Conservation (phyloP, 176 grass and related monocot genomes). For the Thinopyrum elongatum region DNA sequence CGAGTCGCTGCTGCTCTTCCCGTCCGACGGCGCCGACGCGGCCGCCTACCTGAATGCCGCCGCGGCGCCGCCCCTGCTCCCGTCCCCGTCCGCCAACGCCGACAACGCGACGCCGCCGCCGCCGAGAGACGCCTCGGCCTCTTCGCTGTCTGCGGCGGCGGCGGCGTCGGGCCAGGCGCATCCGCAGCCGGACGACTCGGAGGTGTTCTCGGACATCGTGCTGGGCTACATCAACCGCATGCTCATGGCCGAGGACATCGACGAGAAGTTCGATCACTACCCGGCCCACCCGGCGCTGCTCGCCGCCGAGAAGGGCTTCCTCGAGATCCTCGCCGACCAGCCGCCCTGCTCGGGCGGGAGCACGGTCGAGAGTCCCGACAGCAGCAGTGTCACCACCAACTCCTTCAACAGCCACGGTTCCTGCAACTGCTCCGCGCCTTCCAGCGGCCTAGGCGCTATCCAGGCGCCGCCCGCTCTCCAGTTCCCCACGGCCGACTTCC, state of each 20-base stretch:
- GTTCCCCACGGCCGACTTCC: constrained; percentile 24
- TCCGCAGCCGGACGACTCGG: constrained; percentile 54
- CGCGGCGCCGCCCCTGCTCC: not conserved
- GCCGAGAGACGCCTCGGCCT: not conserved
- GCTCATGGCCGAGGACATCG: constrained; percentile 95
- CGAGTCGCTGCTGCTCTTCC: constrained; percentile 28
- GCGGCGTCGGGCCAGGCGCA: not conserved
- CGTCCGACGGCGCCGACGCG: constrained; percentile 28
- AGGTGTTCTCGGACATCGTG: constrained; percentile 85
- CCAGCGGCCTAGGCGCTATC: not conserved
- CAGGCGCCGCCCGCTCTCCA: constrained; percentile 9
- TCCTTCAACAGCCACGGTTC: constrained; percentile 29
- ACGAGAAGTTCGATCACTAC: constrained; percentile 88
- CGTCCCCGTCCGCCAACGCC: not conserved
- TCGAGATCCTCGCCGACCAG: constrained; percentile 68
- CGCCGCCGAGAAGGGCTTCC: constrained; percentile 72
- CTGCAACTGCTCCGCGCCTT: constrained; percentile 17
- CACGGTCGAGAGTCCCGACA: constrained; percentile 53
- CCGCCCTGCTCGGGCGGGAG: constrained; percentile 36
- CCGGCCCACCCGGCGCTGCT: constrained; percentile 63
- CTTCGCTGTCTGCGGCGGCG: not conserved
- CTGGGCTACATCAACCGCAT: constrained; percentile 80
- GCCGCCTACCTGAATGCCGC: constrained; percentile 34
- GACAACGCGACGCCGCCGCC: constrained; percentile 18
- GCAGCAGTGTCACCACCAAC: constrained; percentile 33